These are phyloP conservation scores for Colletotrichum spinosum DNA, from an alignment of 2,329 filamentous ascomycete species.

Conservation along the genomic window DNA sequence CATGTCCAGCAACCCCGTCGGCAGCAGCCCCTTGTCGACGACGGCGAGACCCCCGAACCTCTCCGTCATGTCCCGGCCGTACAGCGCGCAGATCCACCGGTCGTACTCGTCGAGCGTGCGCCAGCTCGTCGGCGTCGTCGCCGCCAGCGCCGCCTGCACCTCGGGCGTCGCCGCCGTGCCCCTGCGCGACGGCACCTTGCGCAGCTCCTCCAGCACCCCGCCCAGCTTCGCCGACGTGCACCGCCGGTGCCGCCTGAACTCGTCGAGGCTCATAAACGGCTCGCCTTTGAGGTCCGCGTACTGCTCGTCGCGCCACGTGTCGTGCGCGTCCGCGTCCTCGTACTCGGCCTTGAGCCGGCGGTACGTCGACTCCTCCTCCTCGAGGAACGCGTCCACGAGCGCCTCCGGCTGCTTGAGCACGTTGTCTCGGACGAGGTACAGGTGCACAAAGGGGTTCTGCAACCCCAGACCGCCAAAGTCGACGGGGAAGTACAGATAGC, in stretches of 20 bases:
- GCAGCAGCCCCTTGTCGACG: slow-evolving; percentile 53
- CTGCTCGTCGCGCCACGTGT: slow-evolving; percentile 31
- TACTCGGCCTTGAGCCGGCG: slow-evolving; percentile 46
- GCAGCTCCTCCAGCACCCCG: slow-evolving; percentile 44
- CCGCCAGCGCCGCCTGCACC: slow-evolving; percentile 37
- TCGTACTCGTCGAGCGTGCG: slow-evolving; percentile 43
- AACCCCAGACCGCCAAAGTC: slow-evolving; percentile 53
- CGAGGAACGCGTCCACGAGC: slow-evolving; percentile 43
- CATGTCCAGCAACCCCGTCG: slow-evolving; percentile 53
- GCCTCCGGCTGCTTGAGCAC: slow-evolving; percentile 41
- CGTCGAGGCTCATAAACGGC: slow-evolving; percentile 53
- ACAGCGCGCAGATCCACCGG: slow-evolving; percentile 52
- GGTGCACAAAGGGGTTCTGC: slow-evolving; percentile 47
- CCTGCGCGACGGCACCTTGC: slow-evolving; percentile 43
- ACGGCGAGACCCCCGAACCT: slow-evolving; percentile 54
- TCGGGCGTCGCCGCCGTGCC: slow-evolving; percentile 41
- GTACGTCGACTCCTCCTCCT: slow-evolving; percentile 50
- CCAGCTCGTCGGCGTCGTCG: slow-evolving; percentile 36
- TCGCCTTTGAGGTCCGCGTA: slow-evolving; percentile 37
- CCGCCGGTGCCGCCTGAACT: slow-evolving; percentile 51
- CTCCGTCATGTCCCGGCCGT: slow-evolving; percentile 51
- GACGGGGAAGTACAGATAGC: slow-evolving; percentile 55
- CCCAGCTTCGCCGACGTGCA: slow-evolving; percentile 43
- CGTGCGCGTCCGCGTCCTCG: slow-evolving; percentile 37
- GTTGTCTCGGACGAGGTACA: slow-evolving; percentile 43